Evolutionary conservation across 139 green algal species (phyloP), one percentile per base, ranked within the genome.

Genomic region (Chlamydomonas sphaeroides): DNA sequence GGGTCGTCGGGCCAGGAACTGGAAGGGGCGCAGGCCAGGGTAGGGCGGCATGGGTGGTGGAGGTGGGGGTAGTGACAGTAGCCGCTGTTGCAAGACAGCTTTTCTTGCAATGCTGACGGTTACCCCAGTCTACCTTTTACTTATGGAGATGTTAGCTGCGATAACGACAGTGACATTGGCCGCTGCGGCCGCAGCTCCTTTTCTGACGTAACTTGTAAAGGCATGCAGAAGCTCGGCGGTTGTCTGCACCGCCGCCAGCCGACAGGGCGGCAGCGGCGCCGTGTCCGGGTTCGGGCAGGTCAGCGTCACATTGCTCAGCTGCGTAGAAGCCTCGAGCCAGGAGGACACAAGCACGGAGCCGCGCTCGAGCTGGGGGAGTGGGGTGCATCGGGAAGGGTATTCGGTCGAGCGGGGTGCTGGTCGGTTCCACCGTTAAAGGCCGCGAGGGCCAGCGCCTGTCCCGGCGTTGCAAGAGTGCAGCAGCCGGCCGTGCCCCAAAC

Each of bases 291-390:
- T 2, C 5, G 45, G 26, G 49, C 77, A 84, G 15, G 77, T 84
- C 25, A 84, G 48, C 5, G 41, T 84, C 18, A 84, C 77, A 21
- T 75, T 56, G 49, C 49, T 48, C 26, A 84, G 63, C 10, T 33
- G 10, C 21, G 65, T 84, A 48, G 41, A 68, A 48, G 48, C 36
- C 28, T 84, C 65, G 25, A 1, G 26, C 77, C 77, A 84, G 3
- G 5, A 3, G 15, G 4, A 35, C 17, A 84, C 57, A 35, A 28
- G 36, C 0, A 84, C 49, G 18, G 51, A 33, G 21, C 77, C 77
- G 5, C 6, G 45, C 23, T 41, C 25, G 10, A 83, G 33, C 76
- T 83, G 63, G n/a, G 39, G 3, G 15, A 33, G 5, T 11, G 33
- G 18, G 20, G 15, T 2, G 15, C 15, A 68, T 11, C 23, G 8